phyloP scores from a whole-genome alignment of 2,329 filamentous ascomycete species.

The Corinectria fuckeliana region DNA sequence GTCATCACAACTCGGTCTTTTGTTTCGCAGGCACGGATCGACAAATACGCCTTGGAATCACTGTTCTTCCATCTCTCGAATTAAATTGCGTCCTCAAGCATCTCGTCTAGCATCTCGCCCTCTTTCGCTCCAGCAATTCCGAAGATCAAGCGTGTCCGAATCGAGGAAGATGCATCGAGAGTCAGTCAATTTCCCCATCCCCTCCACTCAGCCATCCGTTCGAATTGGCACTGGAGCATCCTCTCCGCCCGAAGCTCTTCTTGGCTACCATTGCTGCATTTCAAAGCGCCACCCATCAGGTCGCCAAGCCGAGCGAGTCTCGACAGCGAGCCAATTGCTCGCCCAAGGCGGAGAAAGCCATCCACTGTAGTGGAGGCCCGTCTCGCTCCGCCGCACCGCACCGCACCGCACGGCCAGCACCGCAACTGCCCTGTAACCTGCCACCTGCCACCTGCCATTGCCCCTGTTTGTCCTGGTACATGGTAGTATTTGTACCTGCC shows the following conservation, averaged over 20 bases:
- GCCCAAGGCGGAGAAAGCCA: conserved; percentile 23
- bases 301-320: conserved; percentile 29
- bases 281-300: conserved; percentile 31
- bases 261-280: conserved; percentile 7
- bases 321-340: conserved; percentile 34
- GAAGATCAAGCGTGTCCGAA: conserved; percentile 8
- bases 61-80: neutral
- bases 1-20: conserved; percentile 1
- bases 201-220: conserved; percentile 15
- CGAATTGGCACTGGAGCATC: conserved; percentile 3
- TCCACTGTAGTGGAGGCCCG: too few relatives aligned
- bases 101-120: neutral
- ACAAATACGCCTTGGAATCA: neutral
- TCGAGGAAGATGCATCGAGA: conserved; percentile 5
- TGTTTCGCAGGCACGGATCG: conserved; percentile 11
- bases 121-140: neutral
- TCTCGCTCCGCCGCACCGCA: conserved; percentile 16
- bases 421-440: conserved; percentile 19
- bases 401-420: conserved; percentile 25
- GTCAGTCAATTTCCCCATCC: conserved; percentile 14
- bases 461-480: neutral
- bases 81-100: too few relatives aligned
- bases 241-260: neutral
- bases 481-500: conserved; percentile 14
- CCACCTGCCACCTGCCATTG: neutral